These are phyloP conservation scores for Metarhizium robertsii DNA, from an alignment of 2,329 filamentous ascomycete species.

Conservation along the genomic window DNA sequence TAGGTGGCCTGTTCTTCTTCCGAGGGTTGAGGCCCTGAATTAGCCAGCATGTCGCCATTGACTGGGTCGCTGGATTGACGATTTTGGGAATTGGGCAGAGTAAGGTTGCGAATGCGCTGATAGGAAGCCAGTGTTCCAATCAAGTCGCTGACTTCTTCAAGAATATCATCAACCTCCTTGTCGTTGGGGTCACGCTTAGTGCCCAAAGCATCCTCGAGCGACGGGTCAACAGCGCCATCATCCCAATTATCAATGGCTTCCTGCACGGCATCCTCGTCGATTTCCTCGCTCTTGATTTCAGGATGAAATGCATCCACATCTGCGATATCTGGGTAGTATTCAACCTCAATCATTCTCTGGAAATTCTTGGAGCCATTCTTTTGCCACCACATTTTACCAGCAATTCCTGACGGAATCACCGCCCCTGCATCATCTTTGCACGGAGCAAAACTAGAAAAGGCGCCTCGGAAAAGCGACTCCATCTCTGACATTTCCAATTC, in stretches of 20 bases:
- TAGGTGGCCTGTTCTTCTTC: slow-evolving; percentile 55
- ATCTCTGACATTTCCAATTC: slow-evolving; percentile 57
- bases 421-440: slow-evolving; percentile 64
- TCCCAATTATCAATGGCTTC: slow-evolving; percentile 51
- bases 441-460: slow-evolving; percentile 73
- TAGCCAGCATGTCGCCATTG: slow-evolving; percentile 57
- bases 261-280: slow-evolving; percentile 44
- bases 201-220: slow-evolving; percentile 42
- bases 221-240: slow-evolving; percentile 47
- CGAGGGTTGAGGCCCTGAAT: slow-evolving; percentile 58
- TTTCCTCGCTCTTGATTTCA: slow-evolving; percentile 23
- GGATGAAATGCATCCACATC: slow-evolving; percentile 25
- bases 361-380: slow-evolving; percentile 57
- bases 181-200: slow-evolving; percentile 49
- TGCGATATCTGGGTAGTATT: slow-evolving; percentile 32
- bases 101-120: slow-evolving; percentile 68
- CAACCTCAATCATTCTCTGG: slow-evolving; percentile 51
- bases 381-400: slow-evolving; percentile 70
- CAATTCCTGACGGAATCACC: slow-evolving; percentile 56
- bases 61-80: slow-evolving; percentile 52
- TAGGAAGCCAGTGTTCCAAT: slow-evolving; percentile 70
- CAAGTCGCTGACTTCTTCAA: slow-evolving; percentile 65
- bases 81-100: slow-evolving; percentile 54
- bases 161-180: slow-evolving; percentile 59
- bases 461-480: slow-evolving; percentile 65